Percentiles rank a stretch among this genome's conserved stretches.
These are phyloP conservation scores for Xylaria cubensis DNA, from an alignment of 495 filamentous ascomycete species.

Conservation along the genomic window DNA sequence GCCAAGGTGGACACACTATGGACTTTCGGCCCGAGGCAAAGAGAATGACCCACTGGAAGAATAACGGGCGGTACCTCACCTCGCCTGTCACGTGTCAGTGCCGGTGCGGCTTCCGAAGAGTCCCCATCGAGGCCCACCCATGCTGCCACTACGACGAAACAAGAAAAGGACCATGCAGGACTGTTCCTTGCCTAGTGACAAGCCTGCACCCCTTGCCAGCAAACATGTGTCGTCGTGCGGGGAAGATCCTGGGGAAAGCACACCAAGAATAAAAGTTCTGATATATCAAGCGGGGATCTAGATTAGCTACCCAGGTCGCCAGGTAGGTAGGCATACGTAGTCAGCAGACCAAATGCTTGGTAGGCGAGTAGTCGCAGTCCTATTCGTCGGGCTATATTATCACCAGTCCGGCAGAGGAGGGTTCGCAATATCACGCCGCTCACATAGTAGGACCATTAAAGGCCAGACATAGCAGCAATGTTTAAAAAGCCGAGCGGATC, in stretches of 20 bases:
- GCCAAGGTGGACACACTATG: constrained; percentile 34
- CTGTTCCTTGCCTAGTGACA: constrained; percentile 23
- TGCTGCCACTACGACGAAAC: constrained; percentile 1
- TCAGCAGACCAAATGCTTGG: background rate
- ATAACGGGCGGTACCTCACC: constrained; percentile 16
- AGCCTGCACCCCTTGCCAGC: constrained; percentile 17
- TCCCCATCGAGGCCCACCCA: constrained; percentile 10
- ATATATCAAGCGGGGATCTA: background rate
- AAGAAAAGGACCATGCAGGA: constrained; percentile 26
- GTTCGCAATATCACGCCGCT: background rate
- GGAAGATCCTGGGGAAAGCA: constrained; percentile 16
- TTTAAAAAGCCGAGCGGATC: background rate
- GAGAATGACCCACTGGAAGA: constrained; percentile 6
- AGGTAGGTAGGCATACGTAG: no score
- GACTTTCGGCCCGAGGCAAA: constrained; percentile 40
- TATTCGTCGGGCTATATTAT: constrained; percentile 7
- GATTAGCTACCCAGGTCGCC: no score
- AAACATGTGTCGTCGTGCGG: constrained; percentile 25
- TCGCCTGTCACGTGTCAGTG: constrained; percentile 17
- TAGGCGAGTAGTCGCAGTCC: background rate
- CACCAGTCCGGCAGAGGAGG: background rate
- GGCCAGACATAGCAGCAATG: background rate
- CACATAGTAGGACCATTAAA: background rate
- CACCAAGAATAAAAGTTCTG: no score
- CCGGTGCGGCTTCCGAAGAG: constrained; percentile 39